phyloP scores from a whole-genome alignment of 257 asterid genomes.

The Gentiana straminea region DNA sequence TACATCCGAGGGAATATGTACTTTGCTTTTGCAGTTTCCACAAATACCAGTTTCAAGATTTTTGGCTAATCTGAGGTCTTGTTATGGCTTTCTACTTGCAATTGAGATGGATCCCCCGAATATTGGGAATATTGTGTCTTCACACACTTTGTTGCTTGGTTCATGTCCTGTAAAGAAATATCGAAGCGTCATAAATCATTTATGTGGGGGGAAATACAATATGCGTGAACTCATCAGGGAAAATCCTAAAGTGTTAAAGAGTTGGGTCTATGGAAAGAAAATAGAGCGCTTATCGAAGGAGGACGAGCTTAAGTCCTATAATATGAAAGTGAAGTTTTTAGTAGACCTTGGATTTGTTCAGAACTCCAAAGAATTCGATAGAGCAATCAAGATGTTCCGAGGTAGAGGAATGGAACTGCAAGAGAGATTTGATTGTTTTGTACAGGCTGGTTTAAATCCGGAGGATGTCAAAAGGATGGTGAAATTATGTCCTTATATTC shows the following conservation, averaged over 20 bases:
- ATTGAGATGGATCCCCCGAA: constrained; percentile 39
- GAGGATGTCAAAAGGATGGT: constrained; percentile 39
- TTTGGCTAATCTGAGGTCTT: constrained; percentile 23
- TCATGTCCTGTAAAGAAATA: constrained; percentile 41
- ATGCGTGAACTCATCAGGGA: constrained; percentile 43
- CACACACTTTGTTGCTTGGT: constrained; percentile 38
- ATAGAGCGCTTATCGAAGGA: constrained; percentile 18
- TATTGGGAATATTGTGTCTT: constrained; percentile 29
- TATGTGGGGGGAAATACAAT: constrained; percentile 30
- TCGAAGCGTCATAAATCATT: constrained; percentile 19
- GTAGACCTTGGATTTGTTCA: constrained; percentile 44
- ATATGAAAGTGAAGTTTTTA: constrained; percentile 46
- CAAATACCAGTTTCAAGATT: constrained; percentile 27
- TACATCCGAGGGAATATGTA: constrained; percentile 16
- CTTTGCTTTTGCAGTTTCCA: constrained; percentile 36
- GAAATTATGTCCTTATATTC: constrained; percentile 39
- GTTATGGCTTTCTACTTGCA: constrained; percentile 42
- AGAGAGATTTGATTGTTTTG: constrained; percentile 56
- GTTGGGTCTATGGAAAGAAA: constrained; percentile 39
- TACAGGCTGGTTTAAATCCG: constrained; percentile 35
- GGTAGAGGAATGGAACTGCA: constrained; percentile 61
- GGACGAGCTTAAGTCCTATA: constrained; percentile 13
- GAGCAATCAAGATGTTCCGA: constrained; percentile 38
- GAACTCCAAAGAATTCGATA: constrained; percentile 43
- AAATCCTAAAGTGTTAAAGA: constrained; percentile 42